Percentiles rank a stretch among this genome's conserved stretches.
These are phyloP conservation scores for Acacia melanoxylon DNA, from an alignment of 306 rosid species.

Conservation along the genomic window DNA sequence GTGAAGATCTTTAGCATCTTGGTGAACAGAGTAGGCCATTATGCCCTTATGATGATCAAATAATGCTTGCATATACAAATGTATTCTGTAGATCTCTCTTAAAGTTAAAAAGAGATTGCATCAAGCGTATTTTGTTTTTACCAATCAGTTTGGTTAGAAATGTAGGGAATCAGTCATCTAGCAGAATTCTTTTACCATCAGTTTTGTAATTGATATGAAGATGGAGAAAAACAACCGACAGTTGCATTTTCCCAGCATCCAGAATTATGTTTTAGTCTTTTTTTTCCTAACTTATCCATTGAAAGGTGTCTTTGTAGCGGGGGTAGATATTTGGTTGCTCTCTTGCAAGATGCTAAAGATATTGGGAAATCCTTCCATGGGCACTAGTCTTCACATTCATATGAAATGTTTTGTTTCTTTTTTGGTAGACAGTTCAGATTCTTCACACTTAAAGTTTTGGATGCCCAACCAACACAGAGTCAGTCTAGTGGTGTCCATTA, in stretches of 20 bases:
- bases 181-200: background rate
- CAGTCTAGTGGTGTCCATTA: too few species aligned
- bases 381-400: background rate
- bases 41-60: background rate
- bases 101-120: background rate
- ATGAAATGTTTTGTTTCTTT: background rate
- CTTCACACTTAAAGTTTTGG: too few species aligned
- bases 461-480: too few species aligned
- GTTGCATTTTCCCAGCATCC: background rate
- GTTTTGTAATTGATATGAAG: background rate
- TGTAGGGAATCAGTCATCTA: background rate
- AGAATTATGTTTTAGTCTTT: background rate
- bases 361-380: background rate
- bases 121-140: too few species aligned
- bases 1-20: slow-evolving; percentile 8
- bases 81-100: background rate
- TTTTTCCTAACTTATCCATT: background rate
- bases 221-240: background rate
- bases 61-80: background rate
- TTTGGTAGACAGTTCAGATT: background rate
- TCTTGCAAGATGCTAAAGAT: background rate
- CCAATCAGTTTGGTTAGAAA: background rate
- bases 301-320: background rate
- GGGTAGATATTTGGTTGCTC: background rate
- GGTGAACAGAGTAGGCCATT: background rate